Conservation (phyloP, 1,139 yeast species). For the Kurtzmaniella quercitrusa region DNA sequence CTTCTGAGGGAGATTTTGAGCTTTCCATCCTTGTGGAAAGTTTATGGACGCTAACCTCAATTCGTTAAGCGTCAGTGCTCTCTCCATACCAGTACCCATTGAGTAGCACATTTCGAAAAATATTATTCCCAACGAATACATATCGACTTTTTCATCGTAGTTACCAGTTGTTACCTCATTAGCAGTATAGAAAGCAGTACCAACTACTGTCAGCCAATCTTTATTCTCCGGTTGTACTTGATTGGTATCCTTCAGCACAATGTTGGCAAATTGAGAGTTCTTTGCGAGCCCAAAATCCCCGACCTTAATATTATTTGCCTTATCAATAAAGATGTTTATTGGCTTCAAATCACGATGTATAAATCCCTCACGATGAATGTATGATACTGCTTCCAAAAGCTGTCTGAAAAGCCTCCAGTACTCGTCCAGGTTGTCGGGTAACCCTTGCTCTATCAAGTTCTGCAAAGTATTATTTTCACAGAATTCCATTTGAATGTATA, state of each 20-base stretch:
- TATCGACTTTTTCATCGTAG: slow-evolving; percentile 89
- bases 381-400: slow-evolving; percentile 82
- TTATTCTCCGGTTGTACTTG: slow-evolving; percentile 46
- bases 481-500: slow-evolving; percentile 95
- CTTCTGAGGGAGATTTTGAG: slow-evolving; percentile 39
- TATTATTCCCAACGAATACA: slow-evolving; percentile 91
- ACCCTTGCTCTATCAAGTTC: slow-evolving; percentile 77
- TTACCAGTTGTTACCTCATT: slow-evolving; percentile 76
- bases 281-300: slow-evolving; percentile 98
- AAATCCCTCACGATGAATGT: slow-evolving; percentile 90
- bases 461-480: slow-evolving; percentile 90
- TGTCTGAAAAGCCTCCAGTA: slow-evolving; percentile 91
- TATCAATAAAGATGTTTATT: slow-evolving; percentile 91
- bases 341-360: slow-evolving; percentile 96
- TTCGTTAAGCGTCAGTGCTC: slow-evolving; percentile 64
- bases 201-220: slow-evolving; percentile 86
- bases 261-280: slow-evolving; percentile 50
- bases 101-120: slow-evolving; percentile 92
- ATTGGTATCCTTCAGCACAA: slow-evolving; percentile 32
- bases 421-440: slow-evolving; percentile 69
- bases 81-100: slow-evolving; percentile 86
- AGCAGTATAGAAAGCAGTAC: slow-evolving; percentile 91
- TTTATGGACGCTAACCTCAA: slow-evolving; percentile 55
- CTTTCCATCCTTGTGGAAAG: slow-evolving; percentile 58
- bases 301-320: slow-evolving; percentile 80